phyloP scores from a whole-genome alignment of 31 red algal species.

The Odonthalia washingtoniensis region DNA sequence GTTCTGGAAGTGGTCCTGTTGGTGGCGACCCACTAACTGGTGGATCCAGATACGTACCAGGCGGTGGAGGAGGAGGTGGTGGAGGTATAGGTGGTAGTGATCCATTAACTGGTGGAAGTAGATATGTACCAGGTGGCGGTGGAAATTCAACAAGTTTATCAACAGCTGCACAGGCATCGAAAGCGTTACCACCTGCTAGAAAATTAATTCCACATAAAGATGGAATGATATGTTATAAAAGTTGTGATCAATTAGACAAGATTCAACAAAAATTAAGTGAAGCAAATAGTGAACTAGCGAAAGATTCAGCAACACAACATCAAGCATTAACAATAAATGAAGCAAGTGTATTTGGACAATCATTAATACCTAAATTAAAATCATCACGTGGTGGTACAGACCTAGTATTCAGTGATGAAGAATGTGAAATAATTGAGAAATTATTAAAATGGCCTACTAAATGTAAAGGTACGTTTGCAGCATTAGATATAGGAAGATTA shows the following conservation, averaged over 20 bases:
- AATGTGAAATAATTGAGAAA: constrained; percentile 72
- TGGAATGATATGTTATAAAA: constrained; percentile 69
- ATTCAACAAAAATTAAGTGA: constrained; percentile 76
- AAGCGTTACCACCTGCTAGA: constrained; percentile 64
- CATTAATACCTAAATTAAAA: constrained; percentile 72
- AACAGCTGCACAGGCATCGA: constrained; percentile 5
- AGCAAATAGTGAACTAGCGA: constrained; percentile 62
- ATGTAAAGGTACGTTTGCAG: constrained; percentile 66
- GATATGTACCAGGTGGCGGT: constrained; percentile 57
- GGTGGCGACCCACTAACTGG: constrained; percentile 70
- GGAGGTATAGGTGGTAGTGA: constrained; percentile 13
- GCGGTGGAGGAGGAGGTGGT: not conserved
- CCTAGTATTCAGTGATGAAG: constrained; percentile 61
- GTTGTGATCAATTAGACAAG: constrained; percentile 75
- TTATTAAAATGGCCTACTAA: constrained; percentile 77
- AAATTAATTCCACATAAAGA: constrained; percentile 81
- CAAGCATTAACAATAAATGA: constrained; percentile 55
- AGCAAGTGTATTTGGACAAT: constrained; percentile 61
- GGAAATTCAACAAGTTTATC: not conserved
- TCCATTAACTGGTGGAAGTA: constrained; percentile 61
- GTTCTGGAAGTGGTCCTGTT: not conserved
- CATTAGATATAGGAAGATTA: constrained; percentile 76
- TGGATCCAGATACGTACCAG: constrained; percentile 58
- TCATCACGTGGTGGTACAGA: constrained; percentile 29
- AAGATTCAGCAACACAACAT: not conserved